phyloP scores from a whole-genome alignment of 1,139 yeast species.

The Blastobotrys serpentis region DNA sequence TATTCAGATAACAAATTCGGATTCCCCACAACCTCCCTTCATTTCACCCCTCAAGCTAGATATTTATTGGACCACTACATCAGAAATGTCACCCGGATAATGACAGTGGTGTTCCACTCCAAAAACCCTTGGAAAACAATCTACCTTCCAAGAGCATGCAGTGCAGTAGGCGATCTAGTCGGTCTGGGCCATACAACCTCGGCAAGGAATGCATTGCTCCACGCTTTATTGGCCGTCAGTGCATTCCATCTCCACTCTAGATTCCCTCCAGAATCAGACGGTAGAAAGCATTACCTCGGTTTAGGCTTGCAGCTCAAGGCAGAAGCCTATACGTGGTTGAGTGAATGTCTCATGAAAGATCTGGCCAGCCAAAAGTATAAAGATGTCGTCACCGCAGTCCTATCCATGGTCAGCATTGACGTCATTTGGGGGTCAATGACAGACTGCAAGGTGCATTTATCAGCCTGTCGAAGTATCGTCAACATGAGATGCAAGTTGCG shows the following conservation, averaged over 20 bases:
- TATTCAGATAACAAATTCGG: constrained; percentile 33
- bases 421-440: constrained; percentile 92
- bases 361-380: constrained; percentile 66
- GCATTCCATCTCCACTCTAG: constrained; percentile 80
- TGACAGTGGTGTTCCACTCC: constrained; percentile 81
- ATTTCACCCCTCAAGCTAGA: constrained; percentile 46
- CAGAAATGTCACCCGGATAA: constrained; percentile 78
- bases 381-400: constrained; percentile 77
- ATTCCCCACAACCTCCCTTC: constrained; percentile 57
- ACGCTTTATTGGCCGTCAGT: constrained; percentile 77
- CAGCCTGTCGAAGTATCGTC: constrained; percentile 75
- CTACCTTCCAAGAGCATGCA: constrained; percentile 76
- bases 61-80: constrained; percentile 71
- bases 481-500: constrained; percentile 65
- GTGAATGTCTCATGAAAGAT: constrained; percentile 52
- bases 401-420: constrained; percentile 86
- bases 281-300: constrained; percentile 67
- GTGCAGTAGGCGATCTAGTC: constrained; percentile 78
- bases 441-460: constrained; percentile 72
- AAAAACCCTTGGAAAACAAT: constrained; percentile 87
- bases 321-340: constrained; percentile 70
- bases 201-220: constrained; percentile 73
- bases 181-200: constrained; percentile 73
- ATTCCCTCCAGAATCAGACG: constrained; percentile 54
- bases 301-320: constrained; percentile 71